Conservation (phyloP, 2,329 filamentous ascomycete species). For the Trichoderma sp. region DNA sequence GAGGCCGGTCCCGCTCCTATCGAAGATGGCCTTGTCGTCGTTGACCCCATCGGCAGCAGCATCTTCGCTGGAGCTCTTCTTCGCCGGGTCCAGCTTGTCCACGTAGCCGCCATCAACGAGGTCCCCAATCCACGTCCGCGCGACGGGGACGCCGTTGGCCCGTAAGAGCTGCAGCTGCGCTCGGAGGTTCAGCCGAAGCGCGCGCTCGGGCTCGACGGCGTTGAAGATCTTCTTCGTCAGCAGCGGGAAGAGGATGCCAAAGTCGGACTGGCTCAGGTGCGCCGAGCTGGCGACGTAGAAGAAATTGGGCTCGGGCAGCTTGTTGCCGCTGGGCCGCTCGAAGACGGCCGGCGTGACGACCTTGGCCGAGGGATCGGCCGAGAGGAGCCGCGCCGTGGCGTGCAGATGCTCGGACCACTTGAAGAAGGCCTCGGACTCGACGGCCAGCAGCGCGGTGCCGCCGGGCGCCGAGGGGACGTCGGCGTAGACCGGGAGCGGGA, state of each 20-base stretch:
- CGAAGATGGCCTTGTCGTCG: conserved; percentile 56
- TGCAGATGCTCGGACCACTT: conserved; percentile 76
- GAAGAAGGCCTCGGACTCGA: conserved; percentile 76
- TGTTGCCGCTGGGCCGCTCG: conserved; percentile 47
- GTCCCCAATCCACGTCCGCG: conserved; percentile 53
- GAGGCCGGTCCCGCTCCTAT: conserved; percentile 43
- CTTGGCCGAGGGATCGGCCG: conserved; percentile 53
- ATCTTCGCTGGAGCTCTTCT: conserved; percentile 26
- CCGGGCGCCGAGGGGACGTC: conserved; percentile 53
- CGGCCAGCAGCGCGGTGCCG: conserved; percentile 64
- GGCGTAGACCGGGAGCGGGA: conserved; percentile 72
- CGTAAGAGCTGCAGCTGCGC: conserved; percentile 61
- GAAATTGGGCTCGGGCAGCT: conserved; percentile 61
- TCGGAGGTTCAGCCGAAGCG: conserved; percentile 60
- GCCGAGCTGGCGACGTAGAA: conserved; percentile 76
- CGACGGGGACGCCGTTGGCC: conserved; percentile 52
- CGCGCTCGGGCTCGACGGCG: conserved; percentile 60
- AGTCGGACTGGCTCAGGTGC: conserved; percentile 82
- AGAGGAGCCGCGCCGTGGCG: conserved; percentile 67
- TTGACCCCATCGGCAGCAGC: conserved; percentile 43
- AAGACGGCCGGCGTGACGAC: conserved; percentile 47
- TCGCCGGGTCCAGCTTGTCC: conserved; percentile 41
- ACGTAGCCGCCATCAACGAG: conserved; percentile 51
- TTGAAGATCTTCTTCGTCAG: conserved; percentile 61
- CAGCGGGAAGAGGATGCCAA: conserved; percentile 79